Evolutionary conservation across 1,139 yeast genomes (phyloP).

Genomic region (Arxiozyma slooffiae): DNA sequence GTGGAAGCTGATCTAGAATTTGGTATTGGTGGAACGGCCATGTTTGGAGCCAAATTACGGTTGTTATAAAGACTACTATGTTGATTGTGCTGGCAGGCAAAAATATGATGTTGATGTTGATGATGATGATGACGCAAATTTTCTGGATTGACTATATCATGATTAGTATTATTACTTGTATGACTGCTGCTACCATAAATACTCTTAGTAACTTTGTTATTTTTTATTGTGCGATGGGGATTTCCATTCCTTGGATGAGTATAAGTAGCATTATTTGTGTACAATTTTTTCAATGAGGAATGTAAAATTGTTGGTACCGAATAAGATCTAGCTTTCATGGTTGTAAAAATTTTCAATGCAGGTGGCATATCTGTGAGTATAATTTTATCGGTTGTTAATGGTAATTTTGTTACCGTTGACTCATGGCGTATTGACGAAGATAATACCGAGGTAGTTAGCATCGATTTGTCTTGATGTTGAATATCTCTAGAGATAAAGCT

Average conservation of each 20-base stretch:
- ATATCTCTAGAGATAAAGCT: not conserved
- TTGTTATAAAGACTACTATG: not conserved
- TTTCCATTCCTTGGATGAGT: conserved; percentile 7
- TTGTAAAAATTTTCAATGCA: conserved; percentile 6
- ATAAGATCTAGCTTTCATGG: conserved; percentile 23
- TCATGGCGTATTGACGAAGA: not conserved
- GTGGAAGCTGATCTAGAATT: not conserved
- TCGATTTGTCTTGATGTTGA: not conserved
- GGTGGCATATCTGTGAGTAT: conserved; percentile 6
- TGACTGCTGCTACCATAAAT: not conserved
- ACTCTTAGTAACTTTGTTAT: conserved; percentile 5
- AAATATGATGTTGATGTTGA: not conserved
- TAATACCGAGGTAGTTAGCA: not conserved
- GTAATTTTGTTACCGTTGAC: not conserved
- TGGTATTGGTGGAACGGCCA: not conserved
- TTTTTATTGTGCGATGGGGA: conserved; percentile 8
- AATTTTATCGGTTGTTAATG: conserved; percentile 2
- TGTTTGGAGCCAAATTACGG: not conserved
- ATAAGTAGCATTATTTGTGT: not conserved
- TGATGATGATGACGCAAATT: conserved; percentile 5
- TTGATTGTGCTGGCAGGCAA: not conserved
- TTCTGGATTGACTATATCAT: not conserved
- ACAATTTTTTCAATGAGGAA: conserved; percentile 25
- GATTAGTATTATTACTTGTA: not conserved
- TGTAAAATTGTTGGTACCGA: conserved; percentile 30